Evolutionary conservation across 371 early-diverging fungal genomes (phyloP).

Genomic region (Mortierella sp.): DNA sequence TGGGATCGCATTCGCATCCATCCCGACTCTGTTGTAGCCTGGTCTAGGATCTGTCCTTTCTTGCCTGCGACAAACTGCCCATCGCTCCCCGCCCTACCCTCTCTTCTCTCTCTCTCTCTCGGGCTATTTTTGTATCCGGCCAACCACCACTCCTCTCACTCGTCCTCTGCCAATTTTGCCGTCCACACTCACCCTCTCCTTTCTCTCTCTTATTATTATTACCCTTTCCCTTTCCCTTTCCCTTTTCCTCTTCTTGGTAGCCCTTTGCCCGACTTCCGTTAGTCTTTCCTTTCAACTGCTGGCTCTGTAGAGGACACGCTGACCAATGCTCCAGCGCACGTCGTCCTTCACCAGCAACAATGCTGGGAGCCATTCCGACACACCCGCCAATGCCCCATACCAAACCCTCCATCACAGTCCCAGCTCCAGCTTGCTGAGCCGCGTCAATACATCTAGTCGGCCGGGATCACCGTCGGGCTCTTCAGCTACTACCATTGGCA

Average conservation of each 20-base stretch:
- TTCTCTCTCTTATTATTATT: background rate
- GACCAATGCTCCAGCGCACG: conserved; percentile 38
- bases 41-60: too few species aligned
- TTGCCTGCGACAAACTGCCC: too few species aligned
- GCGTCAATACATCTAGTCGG: conserved; percentile 42
- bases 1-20: too few species aligned
- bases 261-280: background rate
- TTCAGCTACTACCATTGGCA: conserved; percentile 2
- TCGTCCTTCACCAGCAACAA: conserved; percentile 21
- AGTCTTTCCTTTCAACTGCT: background rate
- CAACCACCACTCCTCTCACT: background rate
- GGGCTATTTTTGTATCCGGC: background rate
- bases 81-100: background rate
- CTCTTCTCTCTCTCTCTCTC: background rate
- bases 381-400: conserved; percentile 15
- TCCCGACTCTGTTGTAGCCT: too few species aligned
- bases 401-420: conserved; percentile 29
- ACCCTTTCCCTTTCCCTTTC: background rate
- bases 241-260: background rate
- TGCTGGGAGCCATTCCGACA: conserved; percentile 14
- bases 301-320: background rate
- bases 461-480: conserved; percentile 42
- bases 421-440: conserved; percentile 28
- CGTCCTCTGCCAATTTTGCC: background rate
- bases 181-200: background rate